phyloP scores from a whole-genome alignment of 2,329 filamentous ascomycete genomes.

The Coleophoma cylindrospora region DNA sequence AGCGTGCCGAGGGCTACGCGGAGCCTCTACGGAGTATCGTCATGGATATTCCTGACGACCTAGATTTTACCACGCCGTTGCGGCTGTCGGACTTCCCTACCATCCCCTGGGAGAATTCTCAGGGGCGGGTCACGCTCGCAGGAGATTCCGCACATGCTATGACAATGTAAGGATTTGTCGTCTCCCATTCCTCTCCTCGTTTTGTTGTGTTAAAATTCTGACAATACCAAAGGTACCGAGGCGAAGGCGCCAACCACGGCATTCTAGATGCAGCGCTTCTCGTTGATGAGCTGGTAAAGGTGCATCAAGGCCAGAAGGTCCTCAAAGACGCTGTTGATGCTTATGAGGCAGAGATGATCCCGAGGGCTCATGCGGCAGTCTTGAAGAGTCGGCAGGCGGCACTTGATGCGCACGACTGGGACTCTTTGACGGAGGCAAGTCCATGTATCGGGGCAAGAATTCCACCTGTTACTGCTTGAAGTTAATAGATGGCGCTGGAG shows the following conservation, averaged over 20 bases:
- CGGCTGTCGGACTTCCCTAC: slow-evolving; percentile 28
- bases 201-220: background rate
- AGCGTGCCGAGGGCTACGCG: slow-evolving; percentile 30
- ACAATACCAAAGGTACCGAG: slow-evolving; percentile 29
- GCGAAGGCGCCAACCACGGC: slow-evolving; percentile 51
- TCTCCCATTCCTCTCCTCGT: no score
- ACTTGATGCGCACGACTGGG: slow-evolving; percentile 28
- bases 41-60: slow-evolving; percentile 36
- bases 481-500: no score
- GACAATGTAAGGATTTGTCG: slow-evolving; percentile 24
- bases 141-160: slow-evolving; percentile 52
- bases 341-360: slow-evolving; percentile 28
- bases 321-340: slow-evolving; percentile 14
- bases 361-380: slow-evolving; percentile 25
- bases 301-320: background rate
- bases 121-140: slow-evolving; percentile 37
- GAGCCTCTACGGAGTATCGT: slow-evolving; percentile 36
- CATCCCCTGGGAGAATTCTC: slow-evolving; percentile 22
- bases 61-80: slow-evolving; percentile 24
- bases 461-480: background rate
- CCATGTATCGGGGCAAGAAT: background rate
- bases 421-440: slow-evolving; percentile 13
- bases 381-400: slow-evolving; percentile 28
- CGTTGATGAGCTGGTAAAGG: slow-evolving; percentile 12
- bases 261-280: slow-evolving; percentile 45